Conservation (phyloP, 805 yeast species). For the Cyberlindnera lachancei region DNA sequence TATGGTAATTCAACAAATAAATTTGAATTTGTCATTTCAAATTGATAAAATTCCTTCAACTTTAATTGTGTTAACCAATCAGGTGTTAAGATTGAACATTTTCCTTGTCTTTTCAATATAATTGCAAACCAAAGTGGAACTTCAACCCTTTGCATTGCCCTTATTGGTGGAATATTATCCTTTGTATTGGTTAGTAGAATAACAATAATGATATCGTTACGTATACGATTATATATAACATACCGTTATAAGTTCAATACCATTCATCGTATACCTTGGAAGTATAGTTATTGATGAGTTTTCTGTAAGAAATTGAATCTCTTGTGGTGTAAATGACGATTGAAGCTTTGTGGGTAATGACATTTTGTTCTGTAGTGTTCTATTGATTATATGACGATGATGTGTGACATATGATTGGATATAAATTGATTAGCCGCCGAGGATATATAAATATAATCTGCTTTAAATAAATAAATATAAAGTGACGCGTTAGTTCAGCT, state of each 20-base stretch:
- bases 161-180: constrained; percentile 46
- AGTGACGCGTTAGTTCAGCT: too few species aligned
- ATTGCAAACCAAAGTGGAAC: constrained; percentile 89
- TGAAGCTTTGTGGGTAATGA: constrained; percentile 51
- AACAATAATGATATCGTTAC: too few species aligned
- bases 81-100: constrained; percentile 83
- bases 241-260: constrained; percentile 55
- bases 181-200: constrained; percentile 23
- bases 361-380: too few species aligned
- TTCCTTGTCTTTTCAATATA: constrained; percentile 72
- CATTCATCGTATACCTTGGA: constrained; percentile 69
- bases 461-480: too few species aligned
- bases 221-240: too few species aligned
- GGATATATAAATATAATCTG: too few species aligned
- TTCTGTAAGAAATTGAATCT: constrained; percentile 79
- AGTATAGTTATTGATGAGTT: constrained; percentile 64
- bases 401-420: too few species aligned
- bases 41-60: constrained; percentile 52
- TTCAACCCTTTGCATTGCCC: constrained; percentile 59
- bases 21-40: constrained; percentile 50
- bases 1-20: constrained; percentile 71
- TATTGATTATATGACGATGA: too few species aligned
- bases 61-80: constrained; percentile 61
- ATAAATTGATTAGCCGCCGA: too few species aligned
- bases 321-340: constrained; percentile 62